These are phyloP conservation scores for Cryphonectria carpinicola DNA, from an alignment of 2,329 filamentous ascomycete species.

Conservation along the genomic window DNA sequence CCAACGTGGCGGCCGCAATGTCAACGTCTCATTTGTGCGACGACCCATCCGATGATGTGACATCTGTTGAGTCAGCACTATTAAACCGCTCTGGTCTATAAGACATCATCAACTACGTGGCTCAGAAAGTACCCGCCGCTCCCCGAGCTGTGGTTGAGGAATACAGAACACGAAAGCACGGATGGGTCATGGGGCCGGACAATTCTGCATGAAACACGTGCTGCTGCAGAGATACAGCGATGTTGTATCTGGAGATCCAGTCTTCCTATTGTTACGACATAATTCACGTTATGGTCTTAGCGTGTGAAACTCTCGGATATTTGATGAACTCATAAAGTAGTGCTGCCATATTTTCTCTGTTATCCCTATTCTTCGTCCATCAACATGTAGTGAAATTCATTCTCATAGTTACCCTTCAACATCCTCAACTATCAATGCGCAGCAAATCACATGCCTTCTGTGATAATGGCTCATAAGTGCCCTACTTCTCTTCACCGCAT, in stretches of 20 bases:
- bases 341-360: neutral
- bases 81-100: neutral
- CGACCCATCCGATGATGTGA: neutral
- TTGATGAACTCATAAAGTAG: neutral
- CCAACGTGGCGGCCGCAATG: neutral
- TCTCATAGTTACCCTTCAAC: neutral
- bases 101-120: neutral
- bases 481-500: neutral
- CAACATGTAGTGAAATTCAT: neutral
- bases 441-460: neutral
- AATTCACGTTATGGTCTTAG: neutral
- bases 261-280: neutral
- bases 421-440: neutral
- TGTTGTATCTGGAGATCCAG: neutral
- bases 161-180: neutral
- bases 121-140: neutral
- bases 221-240: neutral
- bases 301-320: neutral
- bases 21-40: neutral
- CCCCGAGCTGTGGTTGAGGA: neutral
- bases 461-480: neutral
- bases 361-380: neutral
- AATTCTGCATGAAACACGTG: neutral
- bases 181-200: neutral
- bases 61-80: conserved; percentile 1